Conservation (phyloP, 768 basidiomycete species). For the Pleurotus salmoneostramineus region DNA sequence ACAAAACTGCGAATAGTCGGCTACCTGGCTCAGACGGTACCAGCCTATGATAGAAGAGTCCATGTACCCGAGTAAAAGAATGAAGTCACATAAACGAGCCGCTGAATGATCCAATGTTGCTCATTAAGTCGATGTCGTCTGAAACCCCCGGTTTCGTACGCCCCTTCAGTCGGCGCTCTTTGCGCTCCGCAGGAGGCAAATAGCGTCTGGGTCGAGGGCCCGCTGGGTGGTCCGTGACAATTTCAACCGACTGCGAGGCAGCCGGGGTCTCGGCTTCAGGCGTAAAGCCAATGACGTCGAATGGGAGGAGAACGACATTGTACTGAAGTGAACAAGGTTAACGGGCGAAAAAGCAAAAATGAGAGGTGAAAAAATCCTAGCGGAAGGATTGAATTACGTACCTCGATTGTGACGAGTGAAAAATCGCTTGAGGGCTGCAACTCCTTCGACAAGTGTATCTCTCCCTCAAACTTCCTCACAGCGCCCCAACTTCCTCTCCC, state of each 20-base stretch:
- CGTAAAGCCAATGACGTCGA: conserved; percentile 25
- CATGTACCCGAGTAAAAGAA: not conserved
- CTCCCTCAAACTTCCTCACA: conserved; percentile 25
- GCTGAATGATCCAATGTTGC: not conserved
- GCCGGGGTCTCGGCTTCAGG: conserved; percentile 18
- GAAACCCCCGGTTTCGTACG: not conserved
- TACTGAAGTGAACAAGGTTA: conserved; percentile 22
- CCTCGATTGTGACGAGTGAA: conserved; percentile 32
- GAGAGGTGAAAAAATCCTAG: too few species aligned
- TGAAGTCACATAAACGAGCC: not conserved
- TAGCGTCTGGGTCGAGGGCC: conserved; percentile 25
- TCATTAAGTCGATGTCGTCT: not conserved
- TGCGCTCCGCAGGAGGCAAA: conserved; percentile 20
- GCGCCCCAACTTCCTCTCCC: conserved; percentile 7
- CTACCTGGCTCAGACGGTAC: not conserved
- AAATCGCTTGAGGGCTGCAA: conserved; percentile 33
- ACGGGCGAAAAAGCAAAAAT: not conserved
- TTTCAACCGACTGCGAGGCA: conserved; percentile 24
- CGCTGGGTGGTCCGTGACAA: conserved; percentile 25
- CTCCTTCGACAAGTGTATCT: conserved; percentile 29
- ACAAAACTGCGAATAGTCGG: not conserved
- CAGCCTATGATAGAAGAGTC: too few species aligned
- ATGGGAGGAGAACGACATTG: conserved; percentile 32
- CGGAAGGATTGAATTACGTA: conserved; percentile 9
- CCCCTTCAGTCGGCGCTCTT: not conserved